Conservation (phyloP, 768 basidiomycete species). For the Gloeostereum incarnatum region DNA sequence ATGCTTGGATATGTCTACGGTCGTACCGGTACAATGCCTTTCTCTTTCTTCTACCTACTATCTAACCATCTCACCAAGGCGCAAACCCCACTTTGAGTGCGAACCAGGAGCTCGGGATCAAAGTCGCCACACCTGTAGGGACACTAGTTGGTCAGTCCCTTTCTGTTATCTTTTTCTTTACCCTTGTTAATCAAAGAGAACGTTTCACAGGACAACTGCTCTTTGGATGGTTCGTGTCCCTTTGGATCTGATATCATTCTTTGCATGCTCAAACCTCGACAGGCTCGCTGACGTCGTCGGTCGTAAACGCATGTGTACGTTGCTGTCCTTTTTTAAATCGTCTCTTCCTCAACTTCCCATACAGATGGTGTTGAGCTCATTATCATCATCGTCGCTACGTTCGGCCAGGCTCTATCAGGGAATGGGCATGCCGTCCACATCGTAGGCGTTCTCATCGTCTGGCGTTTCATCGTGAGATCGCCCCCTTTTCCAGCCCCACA, state of each 20-base stretch:
- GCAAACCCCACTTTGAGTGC: slow-evolving; percentile 26
- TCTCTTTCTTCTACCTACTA: not conserved
- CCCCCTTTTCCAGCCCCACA: not conserved
- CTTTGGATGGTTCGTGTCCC: no score
- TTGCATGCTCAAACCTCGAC: no score
- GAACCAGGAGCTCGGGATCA: slow-evolving; percentile 70
- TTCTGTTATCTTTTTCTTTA: no score
- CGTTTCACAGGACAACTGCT: no score
- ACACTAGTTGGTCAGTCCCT: slow-evolving; percentile 68
- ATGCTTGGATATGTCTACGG: slow-evolving; percentile 86
- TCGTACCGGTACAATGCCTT: slow-evolving; percentile 14
- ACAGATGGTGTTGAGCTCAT: slow-evolving; percentile 66
- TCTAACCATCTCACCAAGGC: slow-evolving; percentile 4
- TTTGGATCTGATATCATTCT: no score
- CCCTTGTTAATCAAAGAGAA: no score
- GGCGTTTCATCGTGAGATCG: slow-evolving; percentile 63
- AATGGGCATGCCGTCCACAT: slow-evolving; percentile 57
- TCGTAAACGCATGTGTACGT: slow-evolving; percentile 73
- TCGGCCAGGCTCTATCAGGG: slow-evolving; percentile 73
- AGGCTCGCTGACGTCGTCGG: slow-evolving; percentile 73
- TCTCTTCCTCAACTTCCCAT: slow-evolving; percentile 1
- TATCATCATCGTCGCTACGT: slow-evolving; percentile 74
- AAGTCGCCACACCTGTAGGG: slow-evolving; percentile 70
- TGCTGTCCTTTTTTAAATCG: not conserved
- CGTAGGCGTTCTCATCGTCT: slow-evolving; percentile 70